Evolutionary conservation across 345 rosid genomes (phyloP).

Genomic region (Hibiscus syriacus): DNA sequence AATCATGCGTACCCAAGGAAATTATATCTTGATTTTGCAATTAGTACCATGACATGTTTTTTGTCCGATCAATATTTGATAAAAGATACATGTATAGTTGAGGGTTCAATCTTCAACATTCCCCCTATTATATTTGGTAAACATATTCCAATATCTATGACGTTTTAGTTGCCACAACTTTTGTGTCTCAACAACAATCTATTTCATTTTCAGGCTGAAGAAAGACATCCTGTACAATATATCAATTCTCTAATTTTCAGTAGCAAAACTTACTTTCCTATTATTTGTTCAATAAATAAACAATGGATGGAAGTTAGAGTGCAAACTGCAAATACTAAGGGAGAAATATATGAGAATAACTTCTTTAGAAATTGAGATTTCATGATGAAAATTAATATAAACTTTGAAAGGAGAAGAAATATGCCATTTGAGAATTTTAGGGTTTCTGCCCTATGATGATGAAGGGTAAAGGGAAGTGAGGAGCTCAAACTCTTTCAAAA

Average conservation of each 20-base stretch:
- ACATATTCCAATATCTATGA: not conserved
- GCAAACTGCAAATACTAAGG: not conserved
- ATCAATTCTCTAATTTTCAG: not conserved
- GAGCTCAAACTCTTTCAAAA: not conserved
- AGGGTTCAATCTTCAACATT: not conserved
- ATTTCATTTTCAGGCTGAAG: not conserved
- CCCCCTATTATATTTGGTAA: not conserved
- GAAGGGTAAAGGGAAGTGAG: not conserved
- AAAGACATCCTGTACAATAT: not conserved
- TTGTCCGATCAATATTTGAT: not conserved
- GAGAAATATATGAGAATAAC: not conserved
- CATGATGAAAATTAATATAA: not conserved
- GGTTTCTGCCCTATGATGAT: not conserved
- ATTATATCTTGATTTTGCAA: not conserved
- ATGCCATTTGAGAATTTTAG: not conserved
- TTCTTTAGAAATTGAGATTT: not conserved
- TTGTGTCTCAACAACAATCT: not conserved
- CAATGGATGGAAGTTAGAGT: not conserved
- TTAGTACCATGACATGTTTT: not conserved
- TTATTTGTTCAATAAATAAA: not conserved
- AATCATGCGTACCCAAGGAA: not conserved
- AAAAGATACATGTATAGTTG: not conserved
- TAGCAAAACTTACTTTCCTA: not conserved
- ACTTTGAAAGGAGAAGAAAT: not conserved
- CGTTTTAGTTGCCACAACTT: not conserved